Percentiles rank a stretch among this genome's conserved stretches.
phyloP scores from a whole-genome alignment of 768 basidiomycete species.

The Podaxis mareebaensis region DNA sequence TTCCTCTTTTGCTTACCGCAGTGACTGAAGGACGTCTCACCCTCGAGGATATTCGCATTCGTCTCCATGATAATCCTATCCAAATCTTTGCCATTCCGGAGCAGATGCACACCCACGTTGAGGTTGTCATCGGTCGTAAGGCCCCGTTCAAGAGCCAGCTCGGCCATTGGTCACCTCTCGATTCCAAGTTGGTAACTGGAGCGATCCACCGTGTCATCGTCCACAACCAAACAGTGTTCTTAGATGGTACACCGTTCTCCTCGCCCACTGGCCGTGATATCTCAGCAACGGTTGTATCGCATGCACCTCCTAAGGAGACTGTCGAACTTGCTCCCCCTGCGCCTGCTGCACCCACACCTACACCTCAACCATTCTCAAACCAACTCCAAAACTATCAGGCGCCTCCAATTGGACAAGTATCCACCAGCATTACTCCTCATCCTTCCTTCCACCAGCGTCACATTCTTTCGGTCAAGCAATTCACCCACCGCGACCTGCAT shows the following conservation, averaged over 20 bases:
- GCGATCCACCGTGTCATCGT: slow-evolving; percentile 89
- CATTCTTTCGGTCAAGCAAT: slow-evolving; percentile 93
- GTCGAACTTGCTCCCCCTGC: slow-evolving; percentile 19
- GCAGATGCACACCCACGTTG: slow-evolving; percentile 83
- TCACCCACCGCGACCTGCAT: slow-evolving; percentile 85
- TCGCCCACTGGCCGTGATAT: slow-evolving; percentile 69
- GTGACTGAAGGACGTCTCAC: slow-evolving; percentile 79
- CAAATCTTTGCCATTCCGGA: slow-evolving; percentile 91
- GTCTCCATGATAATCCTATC: slow-evolving; percentile 90
- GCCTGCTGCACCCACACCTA: slow-evolving; percentile 16
- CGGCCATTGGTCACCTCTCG: slow-evolving; percentile 82
- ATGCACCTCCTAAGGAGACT: slow-evolving; percentile 26
- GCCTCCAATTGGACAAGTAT: slow-evolving; percentile 35
- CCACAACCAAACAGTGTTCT: slow-evolving; percentile 83
- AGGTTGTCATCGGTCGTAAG: slow-evolving; percentile 85
- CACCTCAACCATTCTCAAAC: slow-evolving; percentile 6
- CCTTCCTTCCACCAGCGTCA: slow-evolving; percentile 92
- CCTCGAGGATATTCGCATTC: slow-evolving; percentile 77
- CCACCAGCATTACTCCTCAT: slow-evolving; percentile 59
- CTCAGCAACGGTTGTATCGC: slow-evolving; percentile 58
- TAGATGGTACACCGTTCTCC: slow-evolving; percentile 77
- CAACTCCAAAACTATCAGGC: slow-evolving; percentile 29
- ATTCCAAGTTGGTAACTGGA: slow-evolving; percentile 61
- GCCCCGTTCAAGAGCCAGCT: slow-evolving; percentile 51
- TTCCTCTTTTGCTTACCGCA: slow-evolving; percentile 86